Percentiles rank a stretch among this genome's conserved stretches.
Conservation (phyloP, 768 basidiomycete species). For the Fibroporia radiculosa region DNA sequence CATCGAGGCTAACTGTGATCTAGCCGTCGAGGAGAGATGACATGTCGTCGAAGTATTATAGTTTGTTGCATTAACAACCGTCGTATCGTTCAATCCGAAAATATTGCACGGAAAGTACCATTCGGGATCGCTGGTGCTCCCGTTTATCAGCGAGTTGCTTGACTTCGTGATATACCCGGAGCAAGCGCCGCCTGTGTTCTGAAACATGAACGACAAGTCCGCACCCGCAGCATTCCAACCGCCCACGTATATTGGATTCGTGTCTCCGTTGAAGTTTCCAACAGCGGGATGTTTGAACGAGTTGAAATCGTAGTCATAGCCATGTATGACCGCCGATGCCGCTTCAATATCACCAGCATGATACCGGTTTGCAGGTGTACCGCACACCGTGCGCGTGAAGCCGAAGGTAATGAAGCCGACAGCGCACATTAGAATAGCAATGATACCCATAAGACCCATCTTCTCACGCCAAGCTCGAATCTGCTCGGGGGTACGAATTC, state of each 20-base stretch:
- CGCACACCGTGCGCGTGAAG: conserved; percentile 92
- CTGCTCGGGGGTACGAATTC: conserved; percentile 84
- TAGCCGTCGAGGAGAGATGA: conserved; percentile 53
- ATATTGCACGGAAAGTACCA: conserved; percentile 99
- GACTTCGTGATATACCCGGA: conserved; percentile 68
- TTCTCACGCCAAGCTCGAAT: conserved; percentile 99
- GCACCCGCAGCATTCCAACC: conserved; percentile 75
- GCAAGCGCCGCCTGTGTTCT: conserved; percentile 84
- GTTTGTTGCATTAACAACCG: conserved; percentile 56
- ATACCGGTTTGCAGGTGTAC: conserved; percentile 76
- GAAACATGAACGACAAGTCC: conserved; percentile 93
- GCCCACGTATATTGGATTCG: conserved; percentile 78
- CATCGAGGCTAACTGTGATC: conserved; percentile 42
- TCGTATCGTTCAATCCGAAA: conserved; percentile 61
- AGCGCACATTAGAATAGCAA: conserved; percentile 75
- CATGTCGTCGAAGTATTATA: conserved; percentile 65
- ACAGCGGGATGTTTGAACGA: conserved; percentile 78
- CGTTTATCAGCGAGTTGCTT: conserved; percentile 61
- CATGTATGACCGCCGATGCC: conserved; percentile 87
- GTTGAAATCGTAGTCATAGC: conserved; percentile 87
- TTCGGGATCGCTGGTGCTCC: conserved; percentile 52
- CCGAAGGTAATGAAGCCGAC: conserved; percentile 99
- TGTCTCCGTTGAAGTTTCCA: conserved; percentile 65
- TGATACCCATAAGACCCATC: conserved; percentile 84
- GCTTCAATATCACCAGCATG: conserved; percentile 71